These are phyloP conservation scores for Metschnikowia arizonensis DNA, from an alignment of 805 yeast species.

Conservation along the genomic window DNA sequence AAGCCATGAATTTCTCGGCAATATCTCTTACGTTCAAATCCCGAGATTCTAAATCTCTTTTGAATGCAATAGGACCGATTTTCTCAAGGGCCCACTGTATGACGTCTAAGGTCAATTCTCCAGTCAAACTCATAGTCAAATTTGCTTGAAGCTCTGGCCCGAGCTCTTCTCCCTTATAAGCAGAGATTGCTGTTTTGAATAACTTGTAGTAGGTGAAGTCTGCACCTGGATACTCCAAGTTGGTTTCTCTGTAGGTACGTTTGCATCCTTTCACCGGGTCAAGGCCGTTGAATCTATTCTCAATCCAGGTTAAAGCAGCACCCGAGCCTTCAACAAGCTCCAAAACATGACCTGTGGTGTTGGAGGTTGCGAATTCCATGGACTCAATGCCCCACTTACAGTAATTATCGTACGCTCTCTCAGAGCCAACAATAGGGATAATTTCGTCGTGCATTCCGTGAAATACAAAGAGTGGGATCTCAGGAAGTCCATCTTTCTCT, in stretches of 20 bases:
- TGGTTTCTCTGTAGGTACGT: constrained; percentile 6
- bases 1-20: not conserved
- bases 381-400: constrained; percentile 28
- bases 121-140: constrained; percentile 2
- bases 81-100: constrained; percentile 3
- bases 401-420: constrained; percentile 24
- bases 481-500: constrained; percentile 15
- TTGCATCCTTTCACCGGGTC: constrained; percentile 13
- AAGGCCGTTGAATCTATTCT: constrained; percentile 12
- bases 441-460: constrained; percentile 24
- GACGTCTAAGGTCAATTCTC: not conserved
- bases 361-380: constrained; percentile 27
- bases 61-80: constrained; percentile 9
- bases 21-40: not conserved
- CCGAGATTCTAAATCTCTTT: constrained; percentile 3
- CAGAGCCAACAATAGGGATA: constrained; percentile 20
- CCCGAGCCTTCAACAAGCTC: constrained; percentile 18
- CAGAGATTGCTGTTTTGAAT: constrained; percentile 1
- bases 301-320: constrained; percentile 16
- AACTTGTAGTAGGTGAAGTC: constrained; percentile 7
- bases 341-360: constrained; percentile 26
- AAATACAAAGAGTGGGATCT: constrained; percentile 25
- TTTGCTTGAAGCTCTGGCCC: constrained; percentile 7
- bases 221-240: constrained; percentile 11
- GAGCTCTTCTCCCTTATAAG: constrained; percentile 6